Conservation (phyloP, 2,329 filamentous ascomycete genomes). For the Dendrostoma leiphaemia region DNA sequence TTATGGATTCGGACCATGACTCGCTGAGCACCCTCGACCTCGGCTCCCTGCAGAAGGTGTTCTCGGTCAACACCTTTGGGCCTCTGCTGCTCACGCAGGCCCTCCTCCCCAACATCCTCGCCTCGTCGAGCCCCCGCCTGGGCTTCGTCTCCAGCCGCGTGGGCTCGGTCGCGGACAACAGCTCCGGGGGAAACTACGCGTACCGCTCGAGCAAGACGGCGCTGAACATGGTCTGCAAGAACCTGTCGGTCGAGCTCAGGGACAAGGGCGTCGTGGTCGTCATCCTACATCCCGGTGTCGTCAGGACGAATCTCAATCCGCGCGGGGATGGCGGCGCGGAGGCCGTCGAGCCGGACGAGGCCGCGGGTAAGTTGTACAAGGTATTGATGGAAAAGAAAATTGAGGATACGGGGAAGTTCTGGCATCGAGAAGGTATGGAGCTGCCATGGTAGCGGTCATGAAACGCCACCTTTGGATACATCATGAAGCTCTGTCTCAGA, state of each 20-base stretch:
- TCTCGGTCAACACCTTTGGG: constrained; percentile 42
- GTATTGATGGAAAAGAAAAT: constrained; percentile 7
- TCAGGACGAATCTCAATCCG: constrained; percentile 34
- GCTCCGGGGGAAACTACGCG: constrained; percentile 38
- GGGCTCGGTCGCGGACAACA: constrained; percentile 41
- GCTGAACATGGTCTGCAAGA: constrained; percentile 42
- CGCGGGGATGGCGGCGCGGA: constrained; percentile 26
- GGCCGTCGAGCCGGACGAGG: constrained; percentile 42
- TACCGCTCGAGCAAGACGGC: constrained; percentile 43
- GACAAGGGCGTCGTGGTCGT: constrained; percentile 36
- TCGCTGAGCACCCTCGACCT: constrained; percentile 21
- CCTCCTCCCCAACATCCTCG: constrained; percentile 38
- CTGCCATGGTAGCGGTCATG: constrained; percentile 8
- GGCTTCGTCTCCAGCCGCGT: constrained; percentile 42
- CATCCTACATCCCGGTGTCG: constrained; percentile 41
- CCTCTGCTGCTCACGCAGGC: constrained; percentile 42
- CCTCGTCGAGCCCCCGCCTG: constrained; percentile 29
- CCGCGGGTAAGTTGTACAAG: constrained; percentile 38
- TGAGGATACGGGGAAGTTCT: constrained; percentile 12
- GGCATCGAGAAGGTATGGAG: constrained; percentile 13
- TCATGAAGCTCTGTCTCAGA: too few species aligned
- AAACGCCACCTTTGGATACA: too few species aligned
- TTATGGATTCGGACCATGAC: constrained; percentile 26
- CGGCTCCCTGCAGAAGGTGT: constrained; percentile 35
- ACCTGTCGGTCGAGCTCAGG: constrained; percentile 38